Evolutionary conservation across 345 rosid species (phyloP), one percentile per base, ranked within the genome.

Genomic region (Populus davidiana): DNA sequence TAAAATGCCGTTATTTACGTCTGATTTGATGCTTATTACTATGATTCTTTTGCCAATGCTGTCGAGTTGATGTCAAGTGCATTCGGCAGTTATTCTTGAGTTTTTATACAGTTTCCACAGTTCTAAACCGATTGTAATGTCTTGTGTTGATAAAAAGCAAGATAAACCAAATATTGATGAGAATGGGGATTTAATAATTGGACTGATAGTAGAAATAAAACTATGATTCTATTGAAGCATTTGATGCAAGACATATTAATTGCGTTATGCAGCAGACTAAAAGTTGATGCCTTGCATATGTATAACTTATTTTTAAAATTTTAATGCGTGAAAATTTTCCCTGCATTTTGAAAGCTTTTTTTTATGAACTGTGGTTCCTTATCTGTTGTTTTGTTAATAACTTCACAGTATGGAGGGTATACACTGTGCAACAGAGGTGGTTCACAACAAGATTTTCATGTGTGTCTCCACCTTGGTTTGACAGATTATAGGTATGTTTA

Each of bases 401-500:
- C 29, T 65, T 87, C 72, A 80, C 91, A 91, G 99, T 91, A 89
- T 84, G 99, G 97, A 82, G 94, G 96, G 63, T 81, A 75, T 78
- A 83, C 62, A 75, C 43, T 84, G 78, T 84, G 11, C 76, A 78
- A 67, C 79, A 87, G 67, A 75, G 86, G 77, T 68, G 85, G 84
- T 81, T 78, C 86, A 63, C 64, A 77, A 49, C 77, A 79, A 72
- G 84, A 80, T 76, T 81, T 78, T 78, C 83, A 69, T 63, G 89
- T 84, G 2, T 85, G 88, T 78, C 93, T 95, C 66, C 86, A 82
- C 83, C 97, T 95, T 84, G 99, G 98, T 69, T 74, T 93, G 85
- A 91, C 98, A 67, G 96, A 91, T 85, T 95, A 95, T 79, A 93
- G 91, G 97, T 93, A 38, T n/a, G 50, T 16, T n/a, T 69, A 5